These are phyloP conservation scores for Suhomyces xylopsoci DNA, from an alignment of 805 yeast genomes.

Conservation along the genomic window DNA sequence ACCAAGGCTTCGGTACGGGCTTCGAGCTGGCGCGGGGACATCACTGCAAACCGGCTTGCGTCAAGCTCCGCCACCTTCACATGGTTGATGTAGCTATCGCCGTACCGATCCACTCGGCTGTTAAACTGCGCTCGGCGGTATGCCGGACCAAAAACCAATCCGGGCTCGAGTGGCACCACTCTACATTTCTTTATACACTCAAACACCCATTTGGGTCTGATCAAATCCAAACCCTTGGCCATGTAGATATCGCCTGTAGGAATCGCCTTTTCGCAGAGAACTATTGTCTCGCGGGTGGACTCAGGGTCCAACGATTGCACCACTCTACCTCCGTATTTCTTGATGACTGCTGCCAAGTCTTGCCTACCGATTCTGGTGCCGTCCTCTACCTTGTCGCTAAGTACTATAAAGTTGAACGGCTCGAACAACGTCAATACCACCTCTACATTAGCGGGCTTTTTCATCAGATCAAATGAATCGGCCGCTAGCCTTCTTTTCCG, in stretches of 20 bases:
- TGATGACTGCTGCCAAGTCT: constrained; percentile 37
- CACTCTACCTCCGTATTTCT: constrained; percentile 51
- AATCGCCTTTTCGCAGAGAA: constrained; percentile 24
- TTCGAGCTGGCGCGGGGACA: constrained; percentile 12
- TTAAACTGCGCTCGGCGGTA: constrained; percentile 11
- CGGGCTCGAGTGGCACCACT: constrained; percentile 57
- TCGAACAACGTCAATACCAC: constrained; percentile 38
- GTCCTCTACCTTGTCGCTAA: constrained; percentile 45
- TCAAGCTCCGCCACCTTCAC: constrained; percentile 15
- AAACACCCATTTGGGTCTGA: constrained; percentile 68
- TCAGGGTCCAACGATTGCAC: constrained; percentile 14
- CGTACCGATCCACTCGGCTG: constrained; percentile 51
- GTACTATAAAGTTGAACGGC: constrained; percentile 46
- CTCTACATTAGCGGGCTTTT: constrained; percentile 7
- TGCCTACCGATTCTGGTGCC: constrained; percentile 28
- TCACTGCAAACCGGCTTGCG: constrained; percentile 10
- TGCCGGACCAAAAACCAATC: constrained; percentile 42
- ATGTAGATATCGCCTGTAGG: constrained; percentile 27
- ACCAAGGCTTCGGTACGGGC: constrained; percentile 8
- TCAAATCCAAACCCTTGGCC: constrained; percentile 52
- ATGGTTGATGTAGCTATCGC: constrained; percentile 55
- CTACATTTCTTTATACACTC: constrained; percentile 51
- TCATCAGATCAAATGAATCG: constrained; percentile 13
- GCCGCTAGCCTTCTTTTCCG: constrained; percentile 17
- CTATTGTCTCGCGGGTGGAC: constrained; percentile 11